Percentiles rank a stretch among this genome's conserved stretches.
Conservation (phyloP, 129 eudicot genomes). For the Glebionis coronaria region DNA sequence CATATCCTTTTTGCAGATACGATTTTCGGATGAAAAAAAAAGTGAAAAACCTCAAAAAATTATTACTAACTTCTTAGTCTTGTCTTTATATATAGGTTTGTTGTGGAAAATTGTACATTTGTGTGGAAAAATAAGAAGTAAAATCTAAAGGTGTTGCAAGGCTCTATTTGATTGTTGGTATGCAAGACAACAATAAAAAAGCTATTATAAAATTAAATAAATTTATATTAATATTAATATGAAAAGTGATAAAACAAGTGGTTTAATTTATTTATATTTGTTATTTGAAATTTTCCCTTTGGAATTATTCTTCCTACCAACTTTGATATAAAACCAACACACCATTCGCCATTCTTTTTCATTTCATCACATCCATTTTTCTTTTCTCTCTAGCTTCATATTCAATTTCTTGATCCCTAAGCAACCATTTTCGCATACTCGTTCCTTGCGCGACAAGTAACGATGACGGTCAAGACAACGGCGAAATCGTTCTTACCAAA, state of each 20-base stretch:
- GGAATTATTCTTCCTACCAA: not conserved
- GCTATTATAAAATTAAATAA: not conserved
- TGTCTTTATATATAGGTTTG: not conserved
- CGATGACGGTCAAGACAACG: constrained; percentile 49
- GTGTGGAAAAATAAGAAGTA: not conserved
- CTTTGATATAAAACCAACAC: not conserved
- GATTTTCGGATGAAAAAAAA: no score
- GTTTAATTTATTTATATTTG: no score
- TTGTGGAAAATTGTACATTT: constrained; percentile 4
- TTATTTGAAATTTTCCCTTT: constrained; percentile 12
- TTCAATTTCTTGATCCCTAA: not conserved
- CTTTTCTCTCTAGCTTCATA: not conserved
- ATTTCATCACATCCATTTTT: no score
- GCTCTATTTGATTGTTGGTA: constrained; percentile 43
- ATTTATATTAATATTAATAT: no score
- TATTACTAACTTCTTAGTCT: no score
- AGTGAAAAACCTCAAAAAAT: no score
- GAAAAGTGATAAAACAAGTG: no score
- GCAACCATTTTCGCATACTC: not conserved
- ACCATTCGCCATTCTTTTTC: constrained; percentile 10
- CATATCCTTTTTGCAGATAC: no score
- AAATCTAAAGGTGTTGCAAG: constrained; percentile 34
- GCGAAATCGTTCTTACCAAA: constrained; percentile 41
- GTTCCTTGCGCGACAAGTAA: constrained; percentile 6
- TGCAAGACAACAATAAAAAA: constrained; percentile 19